These are phyloP conservation scores for Sporothrix curviconia DNA, from an alignment of 2,329 filamentous ascomycete species.

Conservation along the genomic window DNA sequence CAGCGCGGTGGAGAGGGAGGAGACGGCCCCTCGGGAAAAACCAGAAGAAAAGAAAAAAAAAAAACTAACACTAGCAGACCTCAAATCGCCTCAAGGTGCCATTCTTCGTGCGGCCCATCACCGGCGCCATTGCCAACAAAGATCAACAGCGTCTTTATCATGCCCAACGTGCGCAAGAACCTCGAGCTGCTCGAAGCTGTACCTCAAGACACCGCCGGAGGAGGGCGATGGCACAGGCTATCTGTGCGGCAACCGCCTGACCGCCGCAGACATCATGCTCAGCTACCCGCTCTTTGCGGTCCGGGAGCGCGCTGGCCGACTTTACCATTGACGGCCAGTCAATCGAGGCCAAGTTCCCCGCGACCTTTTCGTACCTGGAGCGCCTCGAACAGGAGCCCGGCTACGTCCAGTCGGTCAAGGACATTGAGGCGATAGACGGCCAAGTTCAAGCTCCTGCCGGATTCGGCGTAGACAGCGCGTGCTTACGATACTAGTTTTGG, in stretches of 20 bases:
- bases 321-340: constrained; percentile 31
- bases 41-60: too few species aligned
- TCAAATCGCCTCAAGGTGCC: constrained; percentile 42
- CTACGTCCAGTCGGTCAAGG: constrained; percentile 41
- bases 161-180: constrained; percentile 43
- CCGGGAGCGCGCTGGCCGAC: constrained; percentile 32
- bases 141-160: constrained; percentile 35
- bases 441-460: constrained; percentile 22
- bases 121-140: constrained; percentile 39
- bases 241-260: constrained; percentile 43
- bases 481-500: neutral
- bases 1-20: neutral
- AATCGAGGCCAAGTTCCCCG: constrained; percentile 31
- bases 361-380: constrained; percentile 41
- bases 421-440: constrained; percentile 46
- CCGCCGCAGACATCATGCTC: constrained; percentile 43
- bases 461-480: neutral
- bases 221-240: constrained; percentile 35
- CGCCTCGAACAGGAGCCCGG: constrained; percentile 41
- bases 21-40: too few species aligned
- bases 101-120: constrained; percentile 49
- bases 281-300: constrained; percentile 46
- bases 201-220: constrained; percentile 37
- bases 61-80: constrained; percentile 26
- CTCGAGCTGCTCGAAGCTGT: constrained; percentile 44